A percentile compares a stretch with the other conserved stretches of the same genome.
These are phyloP conservation scores for Colletotrichum ledebouriae DNA, from an alignment of 2,329 filamentous ascomycete genomes.

Conservation along the genomic window DNA sequence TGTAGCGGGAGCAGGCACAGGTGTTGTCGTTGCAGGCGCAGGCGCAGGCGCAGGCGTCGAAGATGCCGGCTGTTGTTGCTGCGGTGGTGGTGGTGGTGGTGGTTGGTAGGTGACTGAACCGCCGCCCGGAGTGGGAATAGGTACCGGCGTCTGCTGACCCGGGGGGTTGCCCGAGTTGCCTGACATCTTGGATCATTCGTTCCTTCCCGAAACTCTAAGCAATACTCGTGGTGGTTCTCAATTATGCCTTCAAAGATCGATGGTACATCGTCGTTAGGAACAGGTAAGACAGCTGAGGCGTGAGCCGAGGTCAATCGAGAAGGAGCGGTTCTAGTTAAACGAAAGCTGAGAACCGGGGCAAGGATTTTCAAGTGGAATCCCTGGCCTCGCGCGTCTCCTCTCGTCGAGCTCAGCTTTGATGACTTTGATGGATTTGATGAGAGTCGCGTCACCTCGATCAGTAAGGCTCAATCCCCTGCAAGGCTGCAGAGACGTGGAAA, in stretches of 20 bases:
- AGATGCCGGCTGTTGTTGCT: slow-evolving; percentile 14
- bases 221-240: slow-evolving; percentile 1
- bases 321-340: background rate
- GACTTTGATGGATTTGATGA: slow-evolving; percentile 31
- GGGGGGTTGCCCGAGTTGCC: slow-evolving; percentile 32
- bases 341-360: background rate
- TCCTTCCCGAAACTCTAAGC: background rate
- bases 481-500: slow-evolving; percentile 31
- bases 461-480: slow-evolving; percentile 37
- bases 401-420: background rate
- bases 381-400: background rate
- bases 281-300: background rate
- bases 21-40: slow-evolving; percentile 46
- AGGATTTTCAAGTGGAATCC: background rate
- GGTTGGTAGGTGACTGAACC: slow-evolving; percentile 34
- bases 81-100: background rate
- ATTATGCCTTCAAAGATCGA: slow-evolving; percentile 6
- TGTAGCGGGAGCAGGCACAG: slow-evolving; percentile 43
- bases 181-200: slow-evolving; percentile 29
- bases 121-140: slow-evolving; percentile 21
- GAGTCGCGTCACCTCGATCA: slow-evolving; percentile 31
- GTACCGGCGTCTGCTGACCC: slow-evolving; percentile 26
- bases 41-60: slow-evolving; percentile 45
- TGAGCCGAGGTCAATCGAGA: slow-evolving; percentile 3
- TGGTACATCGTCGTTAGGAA: slow-evolving; percentile 1